Percentiles rank a stretch among this genome's conserved stretches.
Conservation (phyloP, 2,329 filamentous ascomycete species). For the Septoria petroselini region DNA sequence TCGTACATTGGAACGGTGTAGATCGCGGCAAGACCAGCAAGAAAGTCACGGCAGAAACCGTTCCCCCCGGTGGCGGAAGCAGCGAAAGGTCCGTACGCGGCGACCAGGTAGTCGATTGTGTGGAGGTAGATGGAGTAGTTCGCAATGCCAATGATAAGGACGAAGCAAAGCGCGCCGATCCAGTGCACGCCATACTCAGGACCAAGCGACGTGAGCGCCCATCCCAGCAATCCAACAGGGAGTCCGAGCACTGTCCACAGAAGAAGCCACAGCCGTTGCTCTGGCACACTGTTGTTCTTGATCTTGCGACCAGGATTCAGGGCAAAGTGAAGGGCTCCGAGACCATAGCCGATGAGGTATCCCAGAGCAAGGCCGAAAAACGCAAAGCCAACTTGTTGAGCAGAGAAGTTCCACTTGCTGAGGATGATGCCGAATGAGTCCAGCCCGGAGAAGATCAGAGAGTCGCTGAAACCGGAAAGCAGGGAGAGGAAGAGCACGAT, state of each 20-base stretch:
- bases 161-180: constrained; percentile 66
- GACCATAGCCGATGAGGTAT: constrained; percentile 62
- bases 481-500: constrained; percentile 69
- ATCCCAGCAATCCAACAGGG: constrained; percentile 66
- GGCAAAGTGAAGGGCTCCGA: constrained; percentile 47
- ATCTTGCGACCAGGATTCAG: constrained; percentile 49
- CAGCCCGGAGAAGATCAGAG: constrained; percentile 74
- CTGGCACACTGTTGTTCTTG: constrained; percentile 53
- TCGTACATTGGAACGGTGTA: constrained; percentile 57
- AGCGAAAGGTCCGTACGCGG: constrained; percentile 68
- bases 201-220: constrained; percentile 65
- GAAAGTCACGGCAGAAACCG: constrained; percentile 69
- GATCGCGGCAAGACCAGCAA: constrained; percentile 68
- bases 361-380: constrained; percentile 61
- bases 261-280: constrained; percentile 64
- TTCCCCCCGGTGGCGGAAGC: constrained; percentile 74
- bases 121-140: constrained; percentile 49
- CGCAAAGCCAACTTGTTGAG: constrained; percentile 56
- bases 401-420: constrained; percentile 57
- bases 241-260: constrained; percentile 60
- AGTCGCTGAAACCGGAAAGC: constrained; percentile 69
- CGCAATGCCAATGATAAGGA: constrained; percentile 65
- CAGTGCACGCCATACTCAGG: constrained; percentile 57
- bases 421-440: constrained; percentile 69
- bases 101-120: constrained; percentile 61